Base-by-base conservation (phyloP, 306 rosid species). In the Nissolia schottii region DNA sequence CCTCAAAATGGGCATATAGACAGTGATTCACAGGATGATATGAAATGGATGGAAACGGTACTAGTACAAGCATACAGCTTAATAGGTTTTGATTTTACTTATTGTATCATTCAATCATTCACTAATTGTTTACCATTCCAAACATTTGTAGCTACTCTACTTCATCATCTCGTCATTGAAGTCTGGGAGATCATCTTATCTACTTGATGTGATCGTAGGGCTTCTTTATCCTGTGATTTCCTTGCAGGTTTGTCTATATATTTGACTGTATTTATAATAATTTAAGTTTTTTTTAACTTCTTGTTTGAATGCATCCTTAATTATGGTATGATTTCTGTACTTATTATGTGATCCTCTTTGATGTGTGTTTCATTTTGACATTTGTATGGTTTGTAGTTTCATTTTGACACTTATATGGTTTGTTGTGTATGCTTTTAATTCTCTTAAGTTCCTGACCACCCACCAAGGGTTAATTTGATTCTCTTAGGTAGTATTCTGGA, bases 11-110 rank as follows among this genome's bases (percentile, higher is more conserved):
- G 93, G 69, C 84, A 80, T 81, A 34, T 59, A 43, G 89, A 81
- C 75, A 90, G 88, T 51, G 89, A 85, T 81, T 82, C 99, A 71
- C 87, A 91, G 77, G 90, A 90, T 89, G 96, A 89, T 80, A 81
- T 82, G 79, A 91, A 91, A 78, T 94, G 96, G 96, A 91, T 91
- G 99, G 99, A 94, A 85, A 94, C 99, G 96, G 99, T 94, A 89
- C 65, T 32, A 54, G 64, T 35, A 53, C 38, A 43, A 67, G 54
- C 31, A 58, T 50, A 49, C 37, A 24, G 45, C 32, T 79, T 11
- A 20, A 19, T 54, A 37, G 37, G 61, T 73, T 78, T 53, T 75
- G 57, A 37, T 64, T 74, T 23, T 18, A 51, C 74, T 71, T 67
- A 35, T 56, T 46, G 71, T 64, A 50, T 67, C 15, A 15, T 74